Percentiles rank a stretch among this genome's conserved stretches.
Evolutionary conservation across 257 asterid genomes (phyloP).

Genomic region (Solanum sejunctum): DNA sequence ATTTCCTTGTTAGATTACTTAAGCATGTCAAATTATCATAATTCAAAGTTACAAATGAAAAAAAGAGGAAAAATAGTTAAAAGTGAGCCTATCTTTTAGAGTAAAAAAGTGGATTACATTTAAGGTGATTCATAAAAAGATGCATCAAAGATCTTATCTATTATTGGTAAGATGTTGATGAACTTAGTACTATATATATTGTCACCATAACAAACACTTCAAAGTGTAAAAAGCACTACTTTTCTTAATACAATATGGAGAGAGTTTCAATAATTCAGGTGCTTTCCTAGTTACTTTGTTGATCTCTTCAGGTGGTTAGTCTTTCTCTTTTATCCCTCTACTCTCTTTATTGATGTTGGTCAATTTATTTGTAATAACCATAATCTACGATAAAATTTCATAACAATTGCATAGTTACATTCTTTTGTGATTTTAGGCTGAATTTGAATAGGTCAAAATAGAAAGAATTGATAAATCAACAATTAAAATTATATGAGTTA

Average conservation of each 20-base stretch:
- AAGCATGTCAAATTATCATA: neutral
- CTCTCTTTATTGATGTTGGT: neutral
- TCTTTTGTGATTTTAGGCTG: too few relatives aligned
- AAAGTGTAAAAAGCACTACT: neutral
- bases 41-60: neutral
- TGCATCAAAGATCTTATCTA: neutral
- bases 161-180: neutral
- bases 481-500: too few relatives aligned
- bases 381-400: too few relatives aligned
- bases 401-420: too few relatives aligned
- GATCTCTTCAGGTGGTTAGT: neutral
- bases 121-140: neutral
- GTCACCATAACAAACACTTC: neutral
- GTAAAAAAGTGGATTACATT: neutral
- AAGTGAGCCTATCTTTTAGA: neutral
- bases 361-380: too few relatives aligned
- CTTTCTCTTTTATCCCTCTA: neutral
- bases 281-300: neutral
- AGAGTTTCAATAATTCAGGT: neutral
- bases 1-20: neutral
- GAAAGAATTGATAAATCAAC: too few relatives aligned
- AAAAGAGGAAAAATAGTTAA: neutral
- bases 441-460: too few relatives aligned
- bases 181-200: neutral
- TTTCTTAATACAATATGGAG: neutral